Conservation (phyloP, 306 rosid genomes). For the Gastrolobium bilobum region DNA sequence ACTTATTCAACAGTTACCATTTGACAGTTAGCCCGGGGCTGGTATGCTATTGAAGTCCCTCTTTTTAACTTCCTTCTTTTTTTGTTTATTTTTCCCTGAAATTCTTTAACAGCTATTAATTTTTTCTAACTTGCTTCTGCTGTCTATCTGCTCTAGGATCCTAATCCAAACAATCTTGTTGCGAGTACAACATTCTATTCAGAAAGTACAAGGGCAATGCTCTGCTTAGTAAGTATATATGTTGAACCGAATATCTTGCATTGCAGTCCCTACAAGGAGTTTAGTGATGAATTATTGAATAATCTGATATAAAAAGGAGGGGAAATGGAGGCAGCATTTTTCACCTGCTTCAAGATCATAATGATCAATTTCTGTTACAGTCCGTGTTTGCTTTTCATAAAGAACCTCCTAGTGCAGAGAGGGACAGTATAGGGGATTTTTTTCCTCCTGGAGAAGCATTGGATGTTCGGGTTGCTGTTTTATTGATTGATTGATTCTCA, state of each 20-base stretch:
- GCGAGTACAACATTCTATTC: constrained; percentile 93
- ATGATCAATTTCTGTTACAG: constrained; percentile 2
- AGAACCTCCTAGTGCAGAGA: constrained; percentile 11
- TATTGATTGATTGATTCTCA: background rate
- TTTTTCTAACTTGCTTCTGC: constrained; percentile 42
- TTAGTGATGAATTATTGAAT: constrained; percentile 9
- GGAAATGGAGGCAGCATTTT: constrained; percentile 31
- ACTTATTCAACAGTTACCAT: constrained; percentile 74
- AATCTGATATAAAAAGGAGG: constrained; percentile 21
- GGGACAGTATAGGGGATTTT: background rate
- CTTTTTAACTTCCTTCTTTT: constrained; percentile 16
- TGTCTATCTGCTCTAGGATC: constrained; percentile 71
- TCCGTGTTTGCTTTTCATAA: constrained; percentile 24
- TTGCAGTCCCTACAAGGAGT: constrained; percentile 14
- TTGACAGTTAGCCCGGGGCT: constrained; percentile 89
- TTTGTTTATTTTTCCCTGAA: constrained; percentile 7
- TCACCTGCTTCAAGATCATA: constrained; percentile 19
- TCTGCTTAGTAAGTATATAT: constrained; percentile 83
- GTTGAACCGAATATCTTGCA: constrained; percentile 22
- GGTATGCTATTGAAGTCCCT: constrained; percentile 63
- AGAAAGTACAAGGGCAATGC: constrained; percentile 95
- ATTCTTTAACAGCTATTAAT: constrained; percentile 42
- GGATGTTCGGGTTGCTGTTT: constrained; percentile 24
- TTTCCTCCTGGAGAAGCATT: constrained; percentile 3
- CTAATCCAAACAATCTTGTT: constrained; percentile 95